Evolutionary conservation across 108 stramenopile genomes (phyloP).

Genomic region (Nitzschia inconspicua): DNA sequence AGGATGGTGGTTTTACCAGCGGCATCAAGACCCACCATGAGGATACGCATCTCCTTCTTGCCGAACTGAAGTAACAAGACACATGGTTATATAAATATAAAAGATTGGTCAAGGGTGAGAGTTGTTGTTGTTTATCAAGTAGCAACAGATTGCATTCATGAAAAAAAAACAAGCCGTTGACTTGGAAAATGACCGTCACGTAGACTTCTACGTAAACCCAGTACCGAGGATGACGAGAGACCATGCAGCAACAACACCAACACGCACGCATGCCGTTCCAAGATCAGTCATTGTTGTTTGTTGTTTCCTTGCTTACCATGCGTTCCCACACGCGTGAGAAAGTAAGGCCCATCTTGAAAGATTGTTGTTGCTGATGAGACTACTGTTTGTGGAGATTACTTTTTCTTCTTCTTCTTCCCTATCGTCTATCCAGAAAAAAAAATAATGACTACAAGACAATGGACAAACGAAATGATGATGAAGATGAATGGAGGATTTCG

Average conservation of each 20-base stretch:
- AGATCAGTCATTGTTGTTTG: neutral
- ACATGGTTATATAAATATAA: neutral
- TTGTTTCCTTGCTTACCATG: constrained; percentile 56
- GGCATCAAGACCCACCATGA: constrained; percentile 99
- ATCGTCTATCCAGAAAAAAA: neutral
- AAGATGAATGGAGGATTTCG: no score
- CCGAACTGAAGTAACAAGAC: constrained; percentile 64
- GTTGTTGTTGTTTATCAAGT: neutral
- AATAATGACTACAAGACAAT: no score
- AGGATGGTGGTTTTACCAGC: constrained; percentile 99
- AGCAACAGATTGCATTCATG: no score
- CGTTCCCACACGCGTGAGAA: constrained; percentile 88
- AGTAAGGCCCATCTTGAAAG: constrained; percentile 81
- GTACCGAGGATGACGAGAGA: constrained; percentile 24
- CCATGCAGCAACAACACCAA: constrained; percentile 5
- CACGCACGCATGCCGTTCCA: neutral
- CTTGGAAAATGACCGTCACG: constrained; percentile 15
- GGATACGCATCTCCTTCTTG: constrained; percentile 99
- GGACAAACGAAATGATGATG: no score
- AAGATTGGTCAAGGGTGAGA: neutral
- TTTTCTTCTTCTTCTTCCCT: neutral
- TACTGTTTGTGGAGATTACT: no score
- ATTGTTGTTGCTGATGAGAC: constrained; percentile 14
- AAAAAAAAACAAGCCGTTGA: no score
- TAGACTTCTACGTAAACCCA: constrained; percentile 10